Conservation (phyloP, 352 stramenopile species). For the Phytopythium montanum region DNA sequence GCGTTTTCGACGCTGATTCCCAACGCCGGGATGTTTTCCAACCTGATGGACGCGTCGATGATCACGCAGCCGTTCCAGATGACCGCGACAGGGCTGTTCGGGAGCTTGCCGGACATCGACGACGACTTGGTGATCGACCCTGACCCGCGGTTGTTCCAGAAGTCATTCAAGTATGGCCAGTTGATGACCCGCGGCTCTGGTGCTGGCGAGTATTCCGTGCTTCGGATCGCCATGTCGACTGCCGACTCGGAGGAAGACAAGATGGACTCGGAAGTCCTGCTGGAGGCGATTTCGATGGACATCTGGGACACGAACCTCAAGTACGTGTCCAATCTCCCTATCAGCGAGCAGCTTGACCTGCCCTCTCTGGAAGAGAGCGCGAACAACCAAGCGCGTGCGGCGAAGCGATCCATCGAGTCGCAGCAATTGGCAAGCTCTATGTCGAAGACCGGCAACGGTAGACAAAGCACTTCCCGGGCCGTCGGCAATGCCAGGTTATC, state of each 20-base stretch:
- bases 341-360: slow-evolving; percentile 62
- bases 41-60: slow-evolving; percentile 65
- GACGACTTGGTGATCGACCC: slow-evolving; percentile 62
- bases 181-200: slow-evolving; percentile 20
- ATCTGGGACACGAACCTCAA: slow-evolving; percentile 84
- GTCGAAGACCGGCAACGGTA: not conserved
- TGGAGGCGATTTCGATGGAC: slow-evolving; percentile 86
- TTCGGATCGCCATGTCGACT: slow-evolving; percentile 81
- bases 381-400: not conserved
- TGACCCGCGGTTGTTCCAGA: slow-evolving; percentile 32
- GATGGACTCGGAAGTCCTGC: slow-evolving; percentile 69
- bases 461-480: too few species aligned
- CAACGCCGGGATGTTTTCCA: slow-evolving; percentile 63
- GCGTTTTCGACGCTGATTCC: slow-evolving; percentile 75
- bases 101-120: slow-evolving; percentile 48
- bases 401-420: not conserved
- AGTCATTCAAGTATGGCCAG: slow-evolving; percentile 31
- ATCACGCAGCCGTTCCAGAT: slow-evolving; percentile 43
- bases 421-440: not conserved
- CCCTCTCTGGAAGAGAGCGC: slow-evolving; percentile 23
- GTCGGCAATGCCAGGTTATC: not conserved
- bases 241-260: slow-evolving; percentile 51
- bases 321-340: slow-evolving; percentile 74
- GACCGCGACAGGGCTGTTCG: slow-evolving; percentile 48
- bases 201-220: slow-evolving; percentile 52